Percentiles rank a stretch among this genome's conserved stretches.
These are phyloP conservation scores for Acorus calamus DNA, from an alignment of 106 monocot species.

Conservation along the genomic window DNA sequence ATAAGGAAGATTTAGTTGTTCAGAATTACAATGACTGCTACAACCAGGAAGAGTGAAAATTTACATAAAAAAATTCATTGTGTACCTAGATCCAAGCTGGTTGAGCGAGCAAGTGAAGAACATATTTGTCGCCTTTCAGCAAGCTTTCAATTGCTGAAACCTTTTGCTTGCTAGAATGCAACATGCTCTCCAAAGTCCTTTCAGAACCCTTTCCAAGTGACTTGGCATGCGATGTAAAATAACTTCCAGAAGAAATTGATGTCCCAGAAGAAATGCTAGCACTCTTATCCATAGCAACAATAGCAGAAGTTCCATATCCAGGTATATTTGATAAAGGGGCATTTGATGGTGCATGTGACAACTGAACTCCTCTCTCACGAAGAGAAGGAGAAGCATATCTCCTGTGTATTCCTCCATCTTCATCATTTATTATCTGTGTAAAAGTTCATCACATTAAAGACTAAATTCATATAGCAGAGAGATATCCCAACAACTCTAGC, in stretches of 20 bases:
- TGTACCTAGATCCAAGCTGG: slow-evolving; percentile 98
- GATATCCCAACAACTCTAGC: background rate
- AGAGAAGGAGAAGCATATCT: slow-evolving; percentile 90
- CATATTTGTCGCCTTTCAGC: slow-evolving; percentile 66
- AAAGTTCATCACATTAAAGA: background rate
- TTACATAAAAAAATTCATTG: slow-evolving; percentile 9
- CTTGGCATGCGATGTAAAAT: slow-evolving; percentile 49
- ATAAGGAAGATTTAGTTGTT: slow-evolving; percentile 11
- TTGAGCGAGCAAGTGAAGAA: slow-evolving; percentile 42
- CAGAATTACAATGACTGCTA: background rate
- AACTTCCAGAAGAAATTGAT: slow-evolving; percentile 39
- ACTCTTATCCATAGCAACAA: slow-evolving; percentile 92
- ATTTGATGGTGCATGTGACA: slow-evolving; percentile 41
- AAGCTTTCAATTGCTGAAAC: slow-evolving; percentile 98
- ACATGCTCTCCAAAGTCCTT: slow-evolving; percentile 84
- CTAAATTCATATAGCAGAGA: background rate
- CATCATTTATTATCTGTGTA: slow-evolving; percentile 78
- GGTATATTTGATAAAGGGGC: slow-evolving; percentile 27
- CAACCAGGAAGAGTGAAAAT: background rate
- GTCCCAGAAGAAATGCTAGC: slow-evolving; percentile 45
- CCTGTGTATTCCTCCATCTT: slow-evolving; percentile 95
- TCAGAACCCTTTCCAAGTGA: slow-evolving; percentile 47
- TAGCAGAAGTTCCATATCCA: slow-evolving; percentile 92
- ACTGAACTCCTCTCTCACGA: slow-evolving; percentile 62
- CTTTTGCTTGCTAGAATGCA: slow-evolving; percentile 93